Conservation (phyloP, 768 basidiomycete species). For the Lyophyllum decastes region DNA sequence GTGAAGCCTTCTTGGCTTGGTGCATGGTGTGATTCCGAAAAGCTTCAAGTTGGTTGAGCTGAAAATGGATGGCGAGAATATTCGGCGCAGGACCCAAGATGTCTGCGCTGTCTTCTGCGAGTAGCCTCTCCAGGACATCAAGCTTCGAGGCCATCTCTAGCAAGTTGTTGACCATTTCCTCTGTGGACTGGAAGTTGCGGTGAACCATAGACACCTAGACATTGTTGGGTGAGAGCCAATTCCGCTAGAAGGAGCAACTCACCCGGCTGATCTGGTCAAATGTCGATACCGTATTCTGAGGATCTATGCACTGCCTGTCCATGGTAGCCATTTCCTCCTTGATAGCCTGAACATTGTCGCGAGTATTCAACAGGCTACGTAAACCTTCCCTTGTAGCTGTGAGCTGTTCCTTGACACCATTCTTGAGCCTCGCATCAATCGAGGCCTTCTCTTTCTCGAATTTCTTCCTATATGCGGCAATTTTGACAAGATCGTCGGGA, state of each 20-base stretch:
- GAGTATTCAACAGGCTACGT: conserved; percentile 74
- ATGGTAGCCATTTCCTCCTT: conserved; percentile 86
- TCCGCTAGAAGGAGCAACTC: conserved; percentile 25
- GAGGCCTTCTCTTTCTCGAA: conserved; percentile 96
- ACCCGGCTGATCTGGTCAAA: conserved; percentile 97
- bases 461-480: conserved; percentile 88
- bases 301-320: conserved; percentile 76
- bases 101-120: conserved; percentile 71
- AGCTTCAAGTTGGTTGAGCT: conserved; percentile 87
- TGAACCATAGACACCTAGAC: conserved; percentile 93
- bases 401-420: conserved; percentile 90
- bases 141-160: conserved; percentile 90
- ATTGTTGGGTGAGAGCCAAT: not conserved
- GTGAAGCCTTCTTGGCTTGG: conserved; percentile 82
- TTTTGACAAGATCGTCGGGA: conserved; percentile 90
- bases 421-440: conserved; percentile 87
- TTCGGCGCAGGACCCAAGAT: conserved; percentile 88
- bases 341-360: conserved; percentile 75
- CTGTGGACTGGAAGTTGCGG: conserved; percentile 91
- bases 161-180: conserved; percentile 93
- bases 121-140: conserved; percentile 74
- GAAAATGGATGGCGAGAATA: conserved; percentile 87
- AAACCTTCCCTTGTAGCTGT: conserved; percentile 89
- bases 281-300: conserved; percentile 74
- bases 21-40: conserved; percentile 96